Conservation (phyloP, 129 eudicot species). For the Deinandra increscens region DNA sequence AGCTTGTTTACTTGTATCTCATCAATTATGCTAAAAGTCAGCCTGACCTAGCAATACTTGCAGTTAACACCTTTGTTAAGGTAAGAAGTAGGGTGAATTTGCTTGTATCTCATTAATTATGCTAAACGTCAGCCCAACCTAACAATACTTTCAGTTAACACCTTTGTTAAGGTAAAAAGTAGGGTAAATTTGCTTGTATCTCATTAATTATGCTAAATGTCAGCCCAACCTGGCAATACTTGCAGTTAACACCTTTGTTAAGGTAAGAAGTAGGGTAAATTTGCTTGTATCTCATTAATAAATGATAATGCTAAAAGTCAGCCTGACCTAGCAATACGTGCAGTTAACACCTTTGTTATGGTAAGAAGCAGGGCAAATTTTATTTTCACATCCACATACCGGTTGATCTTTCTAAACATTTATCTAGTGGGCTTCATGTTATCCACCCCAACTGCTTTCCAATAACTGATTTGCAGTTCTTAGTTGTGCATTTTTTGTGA, state of each 20-base stretch:
- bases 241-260: too few relatives aligned
- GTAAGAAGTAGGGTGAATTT: slow-evolving; percentile 35
- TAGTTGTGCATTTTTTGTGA: slow-evolving; percentile 16
- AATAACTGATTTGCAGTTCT: not conserved
- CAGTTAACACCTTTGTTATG: slow-evolving; percentile 98
- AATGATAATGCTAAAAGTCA: slow-evolving; percentile 98
- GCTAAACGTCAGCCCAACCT: too few relatives aligned
- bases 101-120: too few relatives aligned
- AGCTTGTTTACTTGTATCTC: slow-evolving; percentile 95
- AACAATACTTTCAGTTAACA: too few relatives aligned
- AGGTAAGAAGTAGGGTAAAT: too few relatives aligned
- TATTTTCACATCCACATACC: not conserved
- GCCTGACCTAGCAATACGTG: slow-evolving; percentile 96
- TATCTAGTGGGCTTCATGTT: not conserved
- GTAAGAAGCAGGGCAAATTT: slow-evolving; percentile 35
- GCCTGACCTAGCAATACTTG: slow-evolving; percentile 96
- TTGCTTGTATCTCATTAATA: slow-evolving; percentile 90
- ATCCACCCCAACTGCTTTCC: not conserved
- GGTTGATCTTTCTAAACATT: not conserved
- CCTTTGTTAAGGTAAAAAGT: too few relatives aligned
- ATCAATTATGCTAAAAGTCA: slow-evolving; percentile 98
- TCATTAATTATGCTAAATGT: too few relatives aligned
- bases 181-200: too few relatives aligned
- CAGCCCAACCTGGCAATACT: too few relatives aligned
- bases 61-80: slow-evolving; percentile 99